These are phyloP conservation scores for Boechera divaricarpa DNA, from an alignment of 345 rosid species.

Conservation along the genomic window DNA sequence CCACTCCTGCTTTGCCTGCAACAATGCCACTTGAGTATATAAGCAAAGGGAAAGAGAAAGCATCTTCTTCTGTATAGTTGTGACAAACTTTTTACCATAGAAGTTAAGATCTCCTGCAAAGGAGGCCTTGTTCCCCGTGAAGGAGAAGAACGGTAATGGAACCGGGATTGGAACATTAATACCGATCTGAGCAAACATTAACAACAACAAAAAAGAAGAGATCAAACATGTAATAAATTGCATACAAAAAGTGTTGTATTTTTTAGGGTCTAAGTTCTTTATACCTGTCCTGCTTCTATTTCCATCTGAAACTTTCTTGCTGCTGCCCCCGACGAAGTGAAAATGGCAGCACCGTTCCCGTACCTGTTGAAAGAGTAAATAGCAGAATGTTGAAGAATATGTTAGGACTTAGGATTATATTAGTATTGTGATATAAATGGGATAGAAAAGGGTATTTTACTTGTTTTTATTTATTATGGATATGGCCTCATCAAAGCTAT, in stretches of 20 bases:
- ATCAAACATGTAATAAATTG: constrained; percentile 11
- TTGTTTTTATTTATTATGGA: constrained; percentile 76
- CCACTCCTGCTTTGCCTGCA: constrained; percentile 96
- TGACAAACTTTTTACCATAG: constrained; percentile 63
- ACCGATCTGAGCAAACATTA: constrained; percentile 62
- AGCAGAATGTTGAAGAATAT: constrained; percentile 3
- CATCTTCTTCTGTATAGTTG: neutral
- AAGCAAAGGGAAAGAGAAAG: constrained; percentile 2
- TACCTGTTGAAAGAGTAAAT: constrained; percentile 55
- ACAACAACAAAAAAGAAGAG: constrained; percentile 15
- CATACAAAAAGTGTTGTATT: neutral
- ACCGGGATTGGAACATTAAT: constrained; percentile 97
- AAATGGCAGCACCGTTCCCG: constrained; percentile 93
- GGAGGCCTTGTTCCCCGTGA: constrained; percentile 92
- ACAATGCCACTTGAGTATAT: neutral
- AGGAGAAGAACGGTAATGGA: constrained; percentile 95
- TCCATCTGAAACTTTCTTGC: constrained; percentile 96
- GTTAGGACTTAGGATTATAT: neutral
- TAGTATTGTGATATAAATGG: constrained; percentile 4
- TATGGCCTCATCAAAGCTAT: constrained; percentile 89
- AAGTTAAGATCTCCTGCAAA: constrained; percentile 97
- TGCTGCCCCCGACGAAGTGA: constrained; percentile 88
- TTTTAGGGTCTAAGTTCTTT: neutral
- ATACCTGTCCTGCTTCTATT: constrained; percentile 96
- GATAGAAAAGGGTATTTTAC: constrained; percentile 46